phyloP scores from a whole-genome alignment of 441 rosid species.

The Euphorbia corollata region DNA sequence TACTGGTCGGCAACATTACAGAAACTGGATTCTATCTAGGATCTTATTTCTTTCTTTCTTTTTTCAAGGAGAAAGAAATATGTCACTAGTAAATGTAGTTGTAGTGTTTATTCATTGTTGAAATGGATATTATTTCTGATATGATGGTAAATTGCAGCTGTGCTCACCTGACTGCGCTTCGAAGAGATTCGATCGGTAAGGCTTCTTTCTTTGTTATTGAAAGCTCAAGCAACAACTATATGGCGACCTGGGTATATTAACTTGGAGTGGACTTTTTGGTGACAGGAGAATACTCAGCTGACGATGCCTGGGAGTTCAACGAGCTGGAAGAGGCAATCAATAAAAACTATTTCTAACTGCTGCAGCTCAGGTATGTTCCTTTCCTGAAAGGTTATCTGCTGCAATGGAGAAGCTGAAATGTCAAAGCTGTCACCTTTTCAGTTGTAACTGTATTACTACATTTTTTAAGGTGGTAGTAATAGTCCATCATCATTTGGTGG shows the following conservation, averaged over 20 bases:
- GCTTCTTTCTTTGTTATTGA: constrained; percentile 11
- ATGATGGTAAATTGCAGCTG: constrained; percentile 46
- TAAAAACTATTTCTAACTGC: constrained; percentile 52
- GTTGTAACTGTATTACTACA: background rate
- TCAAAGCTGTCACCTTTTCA: background rate
- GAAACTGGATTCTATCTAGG: too few relatives aligned
- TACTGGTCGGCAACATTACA: background rate
- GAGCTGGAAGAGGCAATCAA: constrained; percentile 78
- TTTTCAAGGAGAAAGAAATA: too few relatives aligned
- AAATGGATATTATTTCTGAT: constrained; percentile 10
- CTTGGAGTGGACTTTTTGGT: background rate
- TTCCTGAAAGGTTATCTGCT: background rate
- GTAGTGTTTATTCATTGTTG: background rate
- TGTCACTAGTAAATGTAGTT: too few relatives aligned
- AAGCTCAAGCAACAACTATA: background rate
- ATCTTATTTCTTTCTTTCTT: too few relatives aligned
- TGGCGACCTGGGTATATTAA: background rate
- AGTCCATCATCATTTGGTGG: background rate
- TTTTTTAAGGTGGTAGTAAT: too few relatives aligned
- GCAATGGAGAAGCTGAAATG: background rate
- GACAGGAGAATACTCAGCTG: constrained; percentile 71
- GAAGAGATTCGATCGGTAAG: constrained; percentile 92
- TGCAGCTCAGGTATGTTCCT: background rate
- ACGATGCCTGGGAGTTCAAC: constrained; percentile 82
- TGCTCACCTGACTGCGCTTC: constrained; percentile 82